Base-by-base conservation (phyloP, 192 early-diverging fungal species). In the Coemansia sp. region DNA sequence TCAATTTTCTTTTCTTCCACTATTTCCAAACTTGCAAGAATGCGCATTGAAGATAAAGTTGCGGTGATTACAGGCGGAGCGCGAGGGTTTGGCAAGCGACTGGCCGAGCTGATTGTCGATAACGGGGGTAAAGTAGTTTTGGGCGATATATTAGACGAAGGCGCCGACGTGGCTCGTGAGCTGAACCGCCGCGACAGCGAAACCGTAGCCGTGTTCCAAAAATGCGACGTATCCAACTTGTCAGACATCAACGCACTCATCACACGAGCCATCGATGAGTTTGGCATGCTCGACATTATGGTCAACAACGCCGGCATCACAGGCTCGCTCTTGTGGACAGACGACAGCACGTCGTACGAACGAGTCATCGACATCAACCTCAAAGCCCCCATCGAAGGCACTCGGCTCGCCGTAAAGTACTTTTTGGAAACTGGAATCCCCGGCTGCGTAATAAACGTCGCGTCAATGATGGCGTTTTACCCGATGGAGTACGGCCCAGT, bases 391-490 rank as follows among this genome's bases (percentile, higher is more conserved):
- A 82, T 94, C 38, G 76, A 88, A 37, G 90, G 91, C 25, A 92
- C 93, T 0, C 86, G 88, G 4, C 62, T 91, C 29, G 93, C 86
- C 0, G 73, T 93, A 17, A 64, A 79, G n/a, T 74, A 87, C 54
- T 79, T 92, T 61, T 48, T 68, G 10, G 70, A 82, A 23, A 73
- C 69, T 22, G 64, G 73, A 19, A 82, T 79, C 14, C 59, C 39
- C 9, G 91, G 88, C 14, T 87, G 90, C 11, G 86, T 92, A 11
- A 71, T 94, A 43, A 94, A 91, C 63, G 89, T 87, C 3, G 87
- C 92, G 2, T 90, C 89, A 4, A 82, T 90, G 57, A 89, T 90
- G 39, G 92, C 89, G 0, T 76, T 89, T n/a, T 77, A 76, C 56
- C 83, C 85, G 1, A 52, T 74, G 17, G 65, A 79, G 15, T 70